phyloP scores from a whole-genome alignment of 805 yeast genomes.

The Lachancea kluyveri region DNA sequence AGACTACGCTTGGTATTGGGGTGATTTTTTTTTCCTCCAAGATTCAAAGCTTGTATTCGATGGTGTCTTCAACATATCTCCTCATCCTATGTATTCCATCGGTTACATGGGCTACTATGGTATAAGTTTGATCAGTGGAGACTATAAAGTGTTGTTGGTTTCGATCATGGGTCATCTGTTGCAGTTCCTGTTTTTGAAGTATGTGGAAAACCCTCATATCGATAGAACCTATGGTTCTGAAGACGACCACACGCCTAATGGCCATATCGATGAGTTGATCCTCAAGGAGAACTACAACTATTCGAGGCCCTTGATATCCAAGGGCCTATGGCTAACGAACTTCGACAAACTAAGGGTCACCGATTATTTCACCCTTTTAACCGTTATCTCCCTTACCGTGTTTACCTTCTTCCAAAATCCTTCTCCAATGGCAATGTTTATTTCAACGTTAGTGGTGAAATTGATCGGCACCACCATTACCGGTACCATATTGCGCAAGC shows the following conservation, averaged over 20 bases:
- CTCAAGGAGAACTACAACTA: slow-evolving; percentile 37
- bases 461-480: slow-evolving; percentile 45
- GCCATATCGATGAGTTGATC: slow-evolving; percentile 30
- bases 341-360: slow-evolving; percentile 59
- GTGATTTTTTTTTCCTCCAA: slow-evolving; percentile 80
- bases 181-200: slow-evolving; percentile 68
- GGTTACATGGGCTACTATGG: slow-evolving; percentile 88
- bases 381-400: slow-evolving; percentile 37
- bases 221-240: slow-evolving; percentile 65
- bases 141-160: slow-evolving; percentile 61
- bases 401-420: slow-evolving; percentile 29
- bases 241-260: slow-evolving; percentile 29
- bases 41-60: slow-evolving; percentile 69
- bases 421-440: slow-evolving; percentile 29
- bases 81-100: slow-evolving; percentile 89
- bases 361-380: slow-evolving; percentile 47
- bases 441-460: slow-evolving; percentile 42
- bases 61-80: slow-evolving; percentile 84
- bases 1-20: slow-evolving; percentile 95
- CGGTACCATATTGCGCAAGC: slow-evolving; percentile 47
- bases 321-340: slow-evolving; percentile 40
- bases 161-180: slow-evolving; percentile 70
- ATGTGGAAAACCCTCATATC: slow-evolving; percentile 81
- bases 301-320: slow-evolving; percentile 51
- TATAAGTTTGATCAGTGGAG: slow-evolving; percentile 67